A percentile compares a stretch with the other conserved stretches of the same genome.
These are phyloP conservation scores for Leccinum angustisporum DNA, from an alignment of 1,284 basidiomycete genomes.

Conservation along the genomic window DNA sequence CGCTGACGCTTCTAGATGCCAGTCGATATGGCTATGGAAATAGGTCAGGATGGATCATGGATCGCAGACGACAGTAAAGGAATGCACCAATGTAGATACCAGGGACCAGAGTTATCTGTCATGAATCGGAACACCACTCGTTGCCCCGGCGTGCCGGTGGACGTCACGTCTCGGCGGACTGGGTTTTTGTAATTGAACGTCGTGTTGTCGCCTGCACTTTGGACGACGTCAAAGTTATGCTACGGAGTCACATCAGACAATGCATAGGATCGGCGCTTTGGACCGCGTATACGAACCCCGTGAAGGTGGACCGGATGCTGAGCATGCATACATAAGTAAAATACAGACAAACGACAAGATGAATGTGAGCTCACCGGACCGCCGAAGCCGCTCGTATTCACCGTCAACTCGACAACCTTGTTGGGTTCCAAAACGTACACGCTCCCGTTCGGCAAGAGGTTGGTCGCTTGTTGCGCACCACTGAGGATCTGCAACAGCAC, in stretches of 20 bases:
- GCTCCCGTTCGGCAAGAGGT: neutral
- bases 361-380: neutral
- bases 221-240: neutral
- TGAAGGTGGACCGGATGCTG: neutral
- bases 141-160: neutral
- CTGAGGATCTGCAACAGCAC: neutral
- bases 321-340: neutral
- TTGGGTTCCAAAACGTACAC: neutral
- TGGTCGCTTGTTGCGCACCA: neutral
- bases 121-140: neutral
- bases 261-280: neutral
- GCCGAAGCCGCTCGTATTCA: neutral
- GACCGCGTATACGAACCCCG: neutral
- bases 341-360: neutral
- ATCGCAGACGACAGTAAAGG: neutral
- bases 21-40: slow-evolving; percentile 43
- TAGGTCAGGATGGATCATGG: neutral
- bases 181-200: neutral
- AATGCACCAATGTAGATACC: slow-evolving; percentile 40
- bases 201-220: neutral
- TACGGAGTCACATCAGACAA: neutral
- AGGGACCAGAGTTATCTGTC: neutral
- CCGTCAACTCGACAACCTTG: neutral
- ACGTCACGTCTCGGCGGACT: neutral
- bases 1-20: slow-evolving; percentile 42